Conservation (phyloP, 768 basidiomycete genomes). For the Leucocoprinus leucothites region DNA sequence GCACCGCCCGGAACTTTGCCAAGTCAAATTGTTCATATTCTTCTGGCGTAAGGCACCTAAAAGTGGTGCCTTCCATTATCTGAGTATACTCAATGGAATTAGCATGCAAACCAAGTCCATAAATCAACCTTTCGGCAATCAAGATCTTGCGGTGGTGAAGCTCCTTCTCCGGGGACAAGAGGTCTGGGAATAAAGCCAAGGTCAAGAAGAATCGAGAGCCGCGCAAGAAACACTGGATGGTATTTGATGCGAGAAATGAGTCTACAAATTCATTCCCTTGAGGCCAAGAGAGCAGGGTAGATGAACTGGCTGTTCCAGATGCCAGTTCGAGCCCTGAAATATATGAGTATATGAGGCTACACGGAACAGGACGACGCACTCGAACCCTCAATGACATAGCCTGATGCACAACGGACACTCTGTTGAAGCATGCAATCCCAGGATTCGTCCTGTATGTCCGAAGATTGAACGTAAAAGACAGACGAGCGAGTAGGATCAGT, state of each 20-base stretch:
- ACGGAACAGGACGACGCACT: neutral
- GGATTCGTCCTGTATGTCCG: neutral
- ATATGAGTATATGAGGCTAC: neutral
- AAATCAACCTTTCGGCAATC: too few species aligned
- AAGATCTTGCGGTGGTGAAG: too few species aligned
- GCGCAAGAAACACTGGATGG: neutral
- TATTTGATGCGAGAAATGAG: neutral
- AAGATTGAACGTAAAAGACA: neutral
- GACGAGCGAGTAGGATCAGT: neutral
- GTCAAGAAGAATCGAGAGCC: neutral
- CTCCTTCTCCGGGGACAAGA: too few species aligned
- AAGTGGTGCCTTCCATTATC: too few species aligned
- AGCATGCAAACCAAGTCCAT: too few species aligned
- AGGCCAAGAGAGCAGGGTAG: neutral
- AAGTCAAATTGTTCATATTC: too few species aligned
- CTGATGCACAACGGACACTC: neutral
- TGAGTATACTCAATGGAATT: too few species aligned
- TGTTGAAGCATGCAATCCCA: too few species aligned
- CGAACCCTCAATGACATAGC: neutral
- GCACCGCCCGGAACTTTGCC: too few species aligned
- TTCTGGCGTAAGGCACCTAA: too few species aligned
- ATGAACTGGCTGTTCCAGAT: neutral
- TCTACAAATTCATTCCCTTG: neutral
- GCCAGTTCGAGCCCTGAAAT: neutral
- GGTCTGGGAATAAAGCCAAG: too few species aligned